Evolutionary conservation across 139 green algal species (phyloP).

Genomic region (Ulvella scutata): DNA sequence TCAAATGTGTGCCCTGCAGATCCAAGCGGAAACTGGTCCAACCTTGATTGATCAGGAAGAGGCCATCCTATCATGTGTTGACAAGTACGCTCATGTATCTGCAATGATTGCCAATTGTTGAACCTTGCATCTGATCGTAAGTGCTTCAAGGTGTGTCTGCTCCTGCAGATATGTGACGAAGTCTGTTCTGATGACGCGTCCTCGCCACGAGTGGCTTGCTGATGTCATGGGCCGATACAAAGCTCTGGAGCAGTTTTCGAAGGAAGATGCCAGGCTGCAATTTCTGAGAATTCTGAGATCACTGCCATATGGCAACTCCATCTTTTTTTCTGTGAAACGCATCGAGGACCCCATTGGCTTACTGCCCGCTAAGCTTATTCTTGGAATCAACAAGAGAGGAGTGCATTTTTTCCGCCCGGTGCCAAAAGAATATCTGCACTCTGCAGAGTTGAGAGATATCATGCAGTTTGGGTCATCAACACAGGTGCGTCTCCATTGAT

Average conservation of each 20-base stretch:
- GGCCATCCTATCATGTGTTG: conserved; percentile 38
- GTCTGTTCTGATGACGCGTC: conserved; percentile 46
- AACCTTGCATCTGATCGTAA: too few relatives aligned
- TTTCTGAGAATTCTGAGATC: conserved; percentile 86
- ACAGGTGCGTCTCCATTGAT: conserved; percentile 33
- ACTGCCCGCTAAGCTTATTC: conserved; percentile 34
- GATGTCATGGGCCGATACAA: conserved; percentile 69
- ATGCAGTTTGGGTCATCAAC: conserved; percentile 62
- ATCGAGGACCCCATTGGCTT: conserved; percentile 48
- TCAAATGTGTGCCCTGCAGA: conserved; percentile 86
- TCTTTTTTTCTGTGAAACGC: conserved; percentile 35
- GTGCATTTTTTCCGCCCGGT: conserved; percentile 50
- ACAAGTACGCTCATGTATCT: conserved; percentile 30
- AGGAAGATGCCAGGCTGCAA: conserved; percentile 78
- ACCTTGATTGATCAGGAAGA: conserved; percentile 38
- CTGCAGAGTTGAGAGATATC: conserved; percentile 44
- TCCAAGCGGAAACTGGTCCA: conserved; percentile 44
- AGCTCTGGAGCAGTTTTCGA: conserved; percentile 58
- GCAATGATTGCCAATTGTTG: too few relatives aligned
- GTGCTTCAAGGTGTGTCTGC: too few relatives aligned
- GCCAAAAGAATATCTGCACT: conserved; percentile 50
- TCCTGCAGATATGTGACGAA: conserved; percentile 10
- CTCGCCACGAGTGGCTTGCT: conserved; percentile 56
- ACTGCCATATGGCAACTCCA: conserved; percentile 78
- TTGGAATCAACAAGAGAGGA: conserved; percentile 54